Percentiles rank a stretch among this genome's conserved stretches.
These are phyloP conservation scores for Lipomyces yamanashiensis DNA, from an alignment of 805 yeast species.

Conservation along the genomic window DNA sequence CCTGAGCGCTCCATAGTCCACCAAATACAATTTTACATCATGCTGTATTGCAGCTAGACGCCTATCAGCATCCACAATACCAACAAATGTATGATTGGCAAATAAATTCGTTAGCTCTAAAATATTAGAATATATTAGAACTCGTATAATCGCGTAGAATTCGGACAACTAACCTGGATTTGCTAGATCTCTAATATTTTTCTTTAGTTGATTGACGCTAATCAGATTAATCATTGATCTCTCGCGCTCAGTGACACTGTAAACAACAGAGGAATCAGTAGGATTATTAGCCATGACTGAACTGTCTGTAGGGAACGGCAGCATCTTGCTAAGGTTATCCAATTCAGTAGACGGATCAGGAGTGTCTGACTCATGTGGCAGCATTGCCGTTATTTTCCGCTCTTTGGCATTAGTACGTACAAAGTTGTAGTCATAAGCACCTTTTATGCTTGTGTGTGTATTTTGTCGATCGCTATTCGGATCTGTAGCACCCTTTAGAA, in stretches of 20 bases:
- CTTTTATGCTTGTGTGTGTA: neutral
- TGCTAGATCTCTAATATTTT: constrained; percentile 40
- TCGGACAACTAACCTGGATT: constrained; percentile 19
- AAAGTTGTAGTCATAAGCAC: constrained; percentile 28
- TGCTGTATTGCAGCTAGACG: constrained; percentile 83
- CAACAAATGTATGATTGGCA: constrained; percentile 73
- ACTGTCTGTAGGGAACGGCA: too few species aligned
- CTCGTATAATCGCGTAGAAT: neutral
- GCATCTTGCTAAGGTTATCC: too few species aligned
- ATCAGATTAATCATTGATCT: constrained; percentile 54
- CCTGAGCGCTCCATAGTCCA: constrained; percentile 77
- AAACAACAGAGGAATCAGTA: neutral
- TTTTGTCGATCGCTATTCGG: neutral
- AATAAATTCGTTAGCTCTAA: constrained; percentile 67
- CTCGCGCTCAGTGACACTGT: neutral
- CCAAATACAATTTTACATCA: constrained; percentile 73
- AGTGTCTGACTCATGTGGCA: constrained; percentile 18
- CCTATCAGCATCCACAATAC: constrained; percentile 72
- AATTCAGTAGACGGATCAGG: neutral
- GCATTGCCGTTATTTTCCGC: constrained; percentile 53
- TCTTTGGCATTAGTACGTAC: constrained; percentile 50
- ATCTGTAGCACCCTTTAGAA: constrained; percentile 45
- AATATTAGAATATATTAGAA: neutral
- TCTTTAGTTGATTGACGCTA: constrained; percentile 62
- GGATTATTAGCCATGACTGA: neutral